Evolutionary conservation across 148 eudicot genomes (phyloP).

Genomic region (Tetragonia tetragonoides): DNA sequence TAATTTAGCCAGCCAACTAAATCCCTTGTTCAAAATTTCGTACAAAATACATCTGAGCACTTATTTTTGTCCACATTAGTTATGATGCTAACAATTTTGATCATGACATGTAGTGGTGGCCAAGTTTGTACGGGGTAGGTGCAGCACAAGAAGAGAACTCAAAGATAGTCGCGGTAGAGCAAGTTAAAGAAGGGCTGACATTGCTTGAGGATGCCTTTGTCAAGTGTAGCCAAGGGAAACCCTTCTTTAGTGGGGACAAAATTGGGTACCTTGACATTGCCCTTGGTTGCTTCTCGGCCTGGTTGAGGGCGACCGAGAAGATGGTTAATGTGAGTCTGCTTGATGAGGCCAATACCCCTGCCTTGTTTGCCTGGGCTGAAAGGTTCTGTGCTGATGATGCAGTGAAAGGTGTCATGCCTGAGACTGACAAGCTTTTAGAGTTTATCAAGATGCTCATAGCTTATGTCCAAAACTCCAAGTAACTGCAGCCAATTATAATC

Average conservation of each 20-base stretch:
- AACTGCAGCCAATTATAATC: too few relatives aligned
- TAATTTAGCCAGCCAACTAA: too few relatives aligned
- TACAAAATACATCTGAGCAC: too few relatives aligned
- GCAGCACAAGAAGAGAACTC: slow-evolving; percentile 28
- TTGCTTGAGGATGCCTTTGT: slow-evolving; percentile 44
- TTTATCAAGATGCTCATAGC: slow-evolving; percentile 32
- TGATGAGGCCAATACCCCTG: slow-evolving; percentile 34
- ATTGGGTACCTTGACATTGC: slow-evolving; percentile 57
- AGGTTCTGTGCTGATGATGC: slow-evolving; percentile 35
- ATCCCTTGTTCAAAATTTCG: too few relatives aligned
- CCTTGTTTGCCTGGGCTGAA: slow-evolving; percentile 35
- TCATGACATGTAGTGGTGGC: slow-evolving; percentile 38
- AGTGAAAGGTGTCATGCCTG: slow-evolving; percentile 42
- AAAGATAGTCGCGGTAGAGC: slow-evolving; percentile 24
- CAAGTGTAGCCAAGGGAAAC: slow-evolving; percentile 48
- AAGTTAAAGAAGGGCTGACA: slow-evolving; percentile 26
- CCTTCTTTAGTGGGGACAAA: slow-evolving; percentile 47
- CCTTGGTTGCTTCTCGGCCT: slow-evolving; percentile 38
- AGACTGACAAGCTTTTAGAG: slow-evolving; percentile 40
- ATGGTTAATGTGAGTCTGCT: slow-evolving; percentile 19
- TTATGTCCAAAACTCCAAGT: slow-evolving; percentile 17
- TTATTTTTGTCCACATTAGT: background rate
- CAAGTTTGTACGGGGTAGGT: slow-evolving; percentile 8
- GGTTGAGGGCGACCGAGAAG: slow-evolving; percentile 38
- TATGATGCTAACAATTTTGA: background rate